Percentiles rank a stretch among this genome's conserved stretches.
Conservation (phyloP, 2,329 filamentous ascomycete species). For the Beauveria pseudobassiana region DNA sequence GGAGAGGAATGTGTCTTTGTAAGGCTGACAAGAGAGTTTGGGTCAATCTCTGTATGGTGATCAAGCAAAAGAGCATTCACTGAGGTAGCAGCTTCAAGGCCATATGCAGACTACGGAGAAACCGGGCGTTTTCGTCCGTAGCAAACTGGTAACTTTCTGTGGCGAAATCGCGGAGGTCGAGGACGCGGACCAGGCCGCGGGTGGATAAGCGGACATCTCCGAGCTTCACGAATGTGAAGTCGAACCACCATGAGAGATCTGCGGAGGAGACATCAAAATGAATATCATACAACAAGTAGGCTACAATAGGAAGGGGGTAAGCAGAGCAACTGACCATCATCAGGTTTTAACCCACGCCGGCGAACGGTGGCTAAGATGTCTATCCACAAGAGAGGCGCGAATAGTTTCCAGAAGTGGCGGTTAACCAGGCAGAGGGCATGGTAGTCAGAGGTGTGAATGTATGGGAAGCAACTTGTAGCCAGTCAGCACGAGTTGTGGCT, state of each 20-base stretch:
- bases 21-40: slow-evolving; percentile 25
- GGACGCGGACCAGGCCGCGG: slow-evolving; percentile 34
- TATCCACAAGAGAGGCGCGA: slow-evolving; percentile 46
- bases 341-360: slow-evolving; percentile 33
- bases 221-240: slow-evolving; percentile 37
- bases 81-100: slow-evolving; percentile 34
- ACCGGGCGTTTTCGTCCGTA: slow-evolving; percentile 28
- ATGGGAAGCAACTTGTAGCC: slow-evolving; percentile 42
- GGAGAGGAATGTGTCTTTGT: slow-evolving; percentile 14
- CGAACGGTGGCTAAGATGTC: slow-evolving; percentile 37
- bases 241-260: slow-evolving; percentile 44
- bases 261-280: background rate
- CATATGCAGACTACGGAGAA: slow-evolving; percentile 28
- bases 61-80: slow-evolving; percentile 42
- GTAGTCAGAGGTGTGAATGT: slow-evolving; percentile 34
- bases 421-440: slow-evolving; percentile 41
- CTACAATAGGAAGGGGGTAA: background rate
- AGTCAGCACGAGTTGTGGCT: slow-evolving; percentile 38
- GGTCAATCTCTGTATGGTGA: slow-evolving; percentile 37
- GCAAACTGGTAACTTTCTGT: slow-evolving; percentile 33
- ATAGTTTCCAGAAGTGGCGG: slow-evolving; percentile 37
- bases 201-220: slow-evolving; percentile 28
- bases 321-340: slow-evolving; percentile 32
- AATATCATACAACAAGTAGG: background rate
- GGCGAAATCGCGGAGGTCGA: slow-evolving; percentile 42